Percentiles rank a stretch among this genome's conserved stretches.
phyloP scores from a whole-genome alignment of 176 grass and related monocot genomes.

The Guadua angustifolia region DNA sequence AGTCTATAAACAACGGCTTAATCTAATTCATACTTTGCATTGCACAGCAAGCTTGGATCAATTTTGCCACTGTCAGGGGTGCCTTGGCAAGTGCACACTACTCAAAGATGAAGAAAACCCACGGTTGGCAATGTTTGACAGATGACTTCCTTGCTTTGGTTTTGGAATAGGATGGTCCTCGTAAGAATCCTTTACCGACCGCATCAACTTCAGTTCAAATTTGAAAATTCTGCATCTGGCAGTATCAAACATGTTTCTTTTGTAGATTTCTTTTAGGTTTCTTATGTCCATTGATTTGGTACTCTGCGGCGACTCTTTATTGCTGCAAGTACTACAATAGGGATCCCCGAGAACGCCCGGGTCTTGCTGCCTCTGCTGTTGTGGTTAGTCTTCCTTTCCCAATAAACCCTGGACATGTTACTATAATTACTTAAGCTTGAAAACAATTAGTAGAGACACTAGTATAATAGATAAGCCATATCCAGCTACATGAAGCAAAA shows the following conservation, averaged over 20 bases:
- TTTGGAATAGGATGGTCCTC: constrained; percentile 97
- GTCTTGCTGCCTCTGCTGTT: constrained; percentile 81
- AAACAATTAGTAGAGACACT: not conserved
- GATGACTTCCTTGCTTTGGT: constrained; percentile 80
- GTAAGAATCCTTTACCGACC: constrained; percentile 59
- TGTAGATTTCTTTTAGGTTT: constrained; percentile 96
- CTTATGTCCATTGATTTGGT: constrained; percentile 90
- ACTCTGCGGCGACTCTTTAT: constrained; percentile 71
- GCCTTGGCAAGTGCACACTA: constrained; percentile 64
- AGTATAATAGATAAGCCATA: not conserved
- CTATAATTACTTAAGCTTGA: constrained; percentile 22
- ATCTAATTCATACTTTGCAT: constrained; percentile 16
- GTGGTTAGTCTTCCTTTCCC: constrained; percentile 52
- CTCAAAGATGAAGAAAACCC: constrained; percentile 92
- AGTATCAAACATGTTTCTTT: constrained; percentile 25
- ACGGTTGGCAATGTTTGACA: constrained; percentile 75
- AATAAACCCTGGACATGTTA: constrained; percentile 21
- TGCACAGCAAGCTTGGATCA: constrained; percentile 50
- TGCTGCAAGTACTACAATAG: constrained; percentile 77
- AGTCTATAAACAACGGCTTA: constrained; percentile 3
- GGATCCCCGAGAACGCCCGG: constrained; percentile 92
- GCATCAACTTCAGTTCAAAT: not conserved
- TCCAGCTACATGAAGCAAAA: not conserved
- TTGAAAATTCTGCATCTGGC: constrained; percentile 18
- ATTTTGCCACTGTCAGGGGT: constrained; percentile 61